phyloP scores from a whole-genome alignment of 352 stramenopile genomes.

The Globisporangium polare region DNA sequence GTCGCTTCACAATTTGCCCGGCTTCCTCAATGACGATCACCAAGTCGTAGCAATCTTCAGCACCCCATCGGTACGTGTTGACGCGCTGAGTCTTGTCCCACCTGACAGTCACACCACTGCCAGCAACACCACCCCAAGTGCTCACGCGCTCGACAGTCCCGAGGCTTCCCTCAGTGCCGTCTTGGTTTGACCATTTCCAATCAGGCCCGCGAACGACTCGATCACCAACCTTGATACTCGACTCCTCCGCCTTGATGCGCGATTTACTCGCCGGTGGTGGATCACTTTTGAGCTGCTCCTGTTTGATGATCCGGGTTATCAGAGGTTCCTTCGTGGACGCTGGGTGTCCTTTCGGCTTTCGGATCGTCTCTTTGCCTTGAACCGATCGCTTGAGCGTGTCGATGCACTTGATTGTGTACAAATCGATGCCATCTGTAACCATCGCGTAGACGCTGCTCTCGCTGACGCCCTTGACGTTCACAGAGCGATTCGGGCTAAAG shows the following conservation, averaged over 20 bases:
- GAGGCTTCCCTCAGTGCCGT: conserved; percentile 50
- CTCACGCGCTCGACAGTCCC: conserved; percentile 78
- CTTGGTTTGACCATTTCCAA: conserved; percentile 83
- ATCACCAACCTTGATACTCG: conserved; percentile 52
- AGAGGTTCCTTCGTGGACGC: conserved; percentile 1
- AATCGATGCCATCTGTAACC: conserved; percentile 51
- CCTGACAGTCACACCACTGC: conserved; percentile 70
- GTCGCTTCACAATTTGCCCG: conserved; percentile 39
- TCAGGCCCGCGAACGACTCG: conserved; percentile 67
- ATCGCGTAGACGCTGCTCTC: conserved; percentile 72
- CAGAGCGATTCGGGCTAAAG: conserved; percentile 37
- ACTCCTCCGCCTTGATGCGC: conserved; percentile 6
- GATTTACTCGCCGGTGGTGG: conserved; percentile 8
- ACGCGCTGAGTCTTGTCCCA: conserved; percentile 84
- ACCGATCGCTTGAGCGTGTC: conserved; percentile 44
- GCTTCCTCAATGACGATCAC: conserved; percentile 61
- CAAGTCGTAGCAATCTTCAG: conserved; percentile 74
- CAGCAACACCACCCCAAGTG: conserved; percentile 72
- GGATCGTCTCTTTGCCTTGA: conserved; percentile 24
- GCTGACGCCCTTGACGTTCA: conserved; percentile 29
- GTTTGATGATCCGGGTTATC: conserved; percentile 4
- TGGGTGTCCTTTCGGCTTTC: conserved; percentile 21
- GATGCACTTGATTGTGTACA: conserved; percentile 65
- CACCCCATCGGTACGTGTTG: conserved; percentile 81
- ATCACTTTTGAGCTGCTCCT: conserved; percentile 9